phyloP scores from a whole-genome alignment of 306 rosid species.

The Medicago ruthenica region DNA sequence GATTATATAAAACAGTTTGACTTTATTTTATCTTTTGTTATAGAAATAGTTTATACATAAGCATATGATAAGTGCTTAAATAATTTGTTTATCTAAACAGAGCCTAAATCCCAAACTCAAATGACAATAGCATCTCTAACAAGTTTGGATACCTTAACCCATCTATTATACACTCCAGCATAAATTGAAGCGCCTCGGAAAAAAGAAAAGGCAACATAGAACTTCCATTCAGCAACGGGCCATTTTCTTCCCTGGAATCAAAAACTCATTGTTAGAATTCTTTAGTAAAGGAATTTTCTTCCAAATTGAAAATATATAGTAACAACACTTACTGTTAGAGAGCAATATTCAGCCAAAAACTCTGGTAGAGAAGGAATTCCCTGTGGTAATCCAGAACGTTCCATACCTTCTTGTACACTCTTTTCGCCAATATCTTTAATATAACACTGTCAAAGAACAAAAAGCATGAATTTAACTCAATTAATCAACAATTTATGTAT shows the following conservation, averaged over 20 bases:
- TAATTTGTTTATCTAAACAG: neutral
- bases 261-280: slow-evolving; percentile 46
- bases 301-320: slow-evolving; percentile 27
- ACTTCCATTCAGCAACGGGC: slow-evolving; percentile 92
- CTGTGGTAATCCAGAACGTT: slow-evolving; percentile 64
- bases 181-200: slow-evolving; percentile 85
- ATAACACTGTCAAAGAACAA: slow-evolving; percentile 65
- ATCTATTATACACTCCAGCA: slow-evolving; percentile 89
- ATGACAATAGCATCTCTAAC: slow-evolving; percentile 24
- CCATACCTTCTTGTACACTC: slow-evolving; percentile 59
- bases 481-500: slow-evolving; percentile 24
- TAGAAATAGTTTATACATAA: neutral
- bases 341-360: slow-evolving; percentile 87
- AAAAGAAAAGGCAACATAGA: slow-evolving; percentile 82
- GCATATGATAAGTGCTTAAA: neutral
- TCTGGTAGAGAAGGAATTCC: slow-evolving; percentile 88
- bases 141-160: slow-evolving; percentile 71
- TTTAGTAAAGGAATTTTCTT: slow-evolving; percentile 12
- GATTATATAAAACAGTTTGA: neutral
- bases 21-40: neutral
- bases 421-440: slow-evolving; percentile 51
- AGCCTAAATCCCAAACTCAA: slow-evolving; percentile 26
- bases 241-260: slow-evolving; percentile 78
- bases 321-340: slow-evolving; percentile 64
- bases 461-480: slow-evolving; percentile 29